Evolutionary conservation across 495 filamentous ascomycete species (phyloP).

Genomic region (Aspergillus sclerotiicarbonarius): DNA sequence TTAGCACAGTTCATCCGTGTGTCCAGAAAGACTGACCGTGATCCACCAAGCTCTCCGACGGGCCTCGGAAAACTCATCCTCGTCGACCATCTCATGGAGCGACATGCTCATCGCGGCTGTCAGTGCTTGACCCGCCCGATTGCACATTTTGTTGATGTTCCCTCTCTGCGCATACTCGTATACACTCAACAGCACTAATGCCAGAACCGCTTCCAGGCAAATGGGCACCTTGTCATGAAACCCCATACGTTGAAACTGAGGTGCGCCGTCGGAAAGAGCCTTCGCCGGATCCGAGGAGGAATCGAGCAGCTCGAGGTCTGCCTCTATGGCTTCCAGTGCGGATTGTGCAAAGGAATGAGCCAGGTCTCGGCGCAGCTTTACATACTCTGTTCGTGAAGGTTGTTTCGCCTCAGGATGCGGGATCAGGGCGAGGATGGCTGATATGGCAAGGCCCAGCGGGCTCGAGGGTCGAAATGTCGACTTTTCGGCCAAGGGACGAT

Average conservation of each 20-base stretch:
- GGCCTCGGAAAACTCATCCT: constrained; percentile 43
- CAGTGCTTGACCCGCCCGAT: constrained; percentile 46
- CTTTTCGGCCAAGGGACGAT: constrained; percentile 30
- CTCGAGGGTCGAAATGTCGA: constrained; percentile 30
- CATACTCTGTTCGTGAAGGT: constrained; percentile 32
- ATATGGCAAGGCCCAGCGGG: constrained; percentile 43
- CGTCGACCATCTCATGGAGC: constrained; percentile 37
- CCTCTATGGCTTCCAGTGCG: constrained; percentile 44
- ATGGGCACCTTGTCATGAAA: constrained; percentile 45
- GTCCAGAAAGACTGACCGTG: constrained; percentile 29
- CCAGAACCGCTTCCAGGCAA: constrained; percentile 44
- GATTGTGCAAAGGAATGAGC: constrained; percentile 47
- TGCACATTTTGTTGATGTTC: constrained; percentile 50
- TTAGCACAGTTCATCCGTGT: background rate
- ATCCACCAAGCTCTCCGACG: constrained; percentile 52
- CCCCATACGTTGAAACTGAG: constrained; percentile 29
- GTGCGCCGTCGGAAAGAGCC: constrained; percentile 4
- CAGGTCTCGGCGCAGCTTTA: constrained; percentile 39
- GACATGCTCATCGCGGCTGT: constrained; percentile 40
- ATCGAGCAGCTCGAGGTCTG: constrained; percentile 41
- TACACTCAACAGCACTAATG: constrained; percentile 45
- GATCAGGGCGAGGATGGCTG: constrained; percentile 45
- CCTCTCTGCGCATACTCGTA: constrained; percentile 54
- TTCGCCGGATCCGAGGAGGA: background rate
- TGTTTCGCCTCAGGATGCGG: constrained; percentile 40